phyloP scores from a whole-genome alignment of 805 yeast species.

The Kockiozyma suomiensis region DNA sequence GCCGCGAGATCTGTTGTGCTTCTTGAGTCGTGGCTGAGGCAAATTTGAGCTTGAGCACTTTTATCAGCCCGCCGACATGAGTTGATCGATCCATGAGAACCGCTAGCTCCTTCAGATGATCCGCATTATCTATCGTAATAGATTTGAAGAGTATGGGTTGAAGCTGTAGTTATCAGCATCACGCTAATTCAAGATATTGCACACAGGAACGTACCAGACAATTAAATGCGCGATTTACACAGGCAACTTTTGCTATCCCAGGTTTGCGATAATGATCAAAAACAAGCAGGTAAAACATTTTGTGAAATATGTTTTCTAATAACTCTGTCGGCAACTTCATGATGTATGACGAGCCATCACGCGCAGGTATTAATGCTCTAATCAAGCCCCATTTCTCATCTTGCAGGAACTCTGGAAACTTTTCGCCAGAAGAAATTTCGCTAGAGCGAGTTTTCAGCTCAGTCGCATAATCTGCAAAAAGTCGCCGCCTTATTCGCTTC shows the following conservation, averaged over 20 bases:
- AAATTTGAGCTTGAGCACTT: slow-evolving; percentile 11
- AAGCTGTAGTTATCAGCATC: slow-evolving; percentile 7
- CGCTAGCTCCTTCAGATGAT: slow-evolving; percentile 5
- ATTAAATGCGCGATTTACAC: slow-evolving; percentile 6
- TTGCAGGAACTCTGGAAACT: slow-evolving; percentile 13
- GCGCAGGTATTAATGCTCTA: slow-evolving; percentile 23
- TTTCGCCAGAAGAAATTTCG: background rate
- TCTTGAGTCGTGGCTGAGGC: background rate
- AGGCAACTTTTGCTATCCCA: slow-evolving; percentile 20
- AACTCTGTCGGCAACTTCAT: slow-evolving; percentile 21
- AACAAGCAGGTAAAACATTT: slow-evolving; percentile 11
- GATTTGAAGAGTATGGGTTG: slow-evolving; percentile 14
- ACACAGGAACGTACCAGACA: background rate
- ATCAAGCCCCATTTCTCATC: slow-evolving; percentile 23
- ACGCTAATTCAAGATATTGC: background rate
- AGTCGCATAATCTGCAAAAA: slow-evolving; percentile 7
- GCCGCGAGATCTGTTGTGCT: slow-evolving; percentile 5
- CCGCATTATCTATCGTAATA: slow-evolving; percentile 4
- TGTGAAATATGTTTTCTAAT: slow-evolving; percentile 13
- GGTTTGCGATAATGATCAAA: slow-evolving; percentile 12
- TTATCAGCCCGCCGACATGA: slow-evolving; percentile 7
- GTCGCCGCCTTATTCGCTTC: slow-evolving; percentile 13
- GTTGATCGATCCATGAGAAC: slow-evolving; percentile 1
- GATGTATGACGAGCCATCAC: slow-evolving; percentile 19
- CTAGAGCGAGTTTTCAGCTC: background rate